phyloP scores from a whole-genome alignment of 306 rosid species.

The Abrus precatorius region DNA sequence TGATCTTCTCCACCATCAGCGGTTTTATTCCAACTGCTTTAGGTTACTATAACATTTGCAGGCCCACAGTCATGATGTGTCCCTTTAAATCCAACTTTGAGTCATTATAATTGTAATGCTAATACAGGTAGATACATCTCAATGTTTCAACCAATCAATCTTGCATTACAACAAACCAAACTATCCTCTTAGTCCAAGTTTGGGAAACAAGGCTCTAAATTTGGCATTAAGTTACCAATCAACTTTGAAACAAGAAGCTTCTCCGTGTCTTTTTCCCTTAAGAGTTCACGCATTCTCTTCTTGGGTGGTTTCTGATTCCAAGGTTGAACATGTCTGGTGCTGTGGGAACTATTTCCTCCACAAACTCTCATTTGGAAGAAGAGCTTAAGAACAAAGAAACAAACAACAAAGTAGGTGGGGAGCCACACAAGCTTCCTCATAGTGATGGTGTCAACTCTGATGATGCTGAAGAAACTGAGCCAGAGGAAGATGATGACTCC shows the following conservation, averaged over 20 bases:
- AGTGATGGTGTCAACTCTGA: constrained; percentile 35
- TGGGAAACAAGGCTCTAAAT: constrained; percentile 21
- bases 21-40: constrained; percentile 51
- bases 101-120: background rate
- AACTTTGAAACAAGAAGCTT: background rate
- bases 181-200: constrained; percentile 3
- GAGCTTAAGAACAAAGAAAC: constrained; percentile 52
- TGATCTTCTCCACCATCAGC: constrained; percentile 58
- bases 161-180: background rate
- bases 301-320: constrained; percentile 27
- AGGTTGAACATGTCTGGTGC: constrained; percentile 68
- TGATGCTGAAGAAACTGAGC: constrained; percentile 49
- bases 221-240: constrained; percentile 30
- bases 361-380: constrained; percentile 61
- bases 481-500: constrained; percentile 64
- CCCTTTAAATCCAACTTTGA: constrained; percentile 35
- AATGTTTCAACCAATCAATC: background rate
- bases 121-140: constrained; percentile 4
- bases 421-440: constrained; percentile 21
- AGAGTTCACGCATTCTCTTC: constrained; percentile 22
- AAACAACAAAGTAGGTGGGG: constrained; percentile 44
- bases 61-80: constrained; percentile 43
- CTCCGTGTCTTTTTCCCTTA: background rate
- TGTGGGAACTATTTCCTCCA: constrained; percentile 49
- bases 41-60: constrained; percentile 33